These are phyloP conservation scores for Macrophomina phaseolina DNA, from an alignment of 2,329 filamentous ascomycete genomes.

Conservation along the genomic window DNA sequence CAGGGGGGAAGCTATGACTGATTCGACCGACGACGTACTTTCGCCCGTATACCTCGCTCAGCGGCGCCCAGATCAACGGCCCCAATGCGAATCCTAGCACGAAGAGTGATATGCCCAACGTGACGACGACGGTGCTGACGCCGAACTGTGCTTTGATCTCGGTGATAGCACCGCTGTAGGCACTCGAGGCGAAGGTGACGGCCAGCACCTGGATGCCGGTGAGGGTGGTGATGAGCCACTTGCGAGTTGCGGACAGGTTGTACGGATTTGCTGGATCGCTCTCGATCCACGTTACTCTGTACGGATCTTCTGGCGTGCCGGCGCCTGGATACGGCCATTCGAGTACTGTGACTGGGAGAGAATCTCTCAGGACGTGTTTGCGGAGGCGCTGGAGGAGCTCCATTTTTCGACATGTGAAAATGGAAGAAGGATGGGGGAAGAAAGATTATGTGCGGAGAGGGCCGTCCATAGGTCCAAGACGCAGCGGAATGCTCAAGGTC, in stretches of 20 bases:
- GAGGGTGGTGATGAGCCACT: constrained; percentile 41
- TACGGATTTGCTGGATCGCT: constrained; percentile 54
- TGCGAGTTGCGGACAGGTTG: constrained; percentile 45
- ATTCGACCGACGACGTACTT: constrained; percentile 56
- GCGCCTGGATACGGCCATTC: constrained; percentile 50
- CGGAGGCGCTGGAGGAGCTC: no score
- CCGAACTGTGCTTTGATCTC: constrained; percentile 37
- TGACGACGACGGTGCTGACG: constrained; percentile 47
- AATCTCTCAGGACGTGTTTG: no score
- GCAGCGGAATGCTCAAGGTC: no score
- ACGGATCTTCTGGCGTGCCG: constrained; percentile 53
- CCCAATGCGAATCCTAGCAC: constrained; percentile 51
- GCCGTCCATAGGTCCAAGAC: no score
- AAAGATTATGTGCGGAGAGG: no score
- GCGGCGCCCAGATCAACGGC: constrained; percentile 42
- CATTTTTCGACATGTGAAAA: no score
- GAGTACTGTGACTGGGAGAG: constrained; percentile 30
- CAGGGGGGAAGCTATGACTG: constrained; percentile 12
- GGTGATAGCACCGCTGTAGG: neutral
- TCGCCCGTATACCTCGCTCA: neutral
- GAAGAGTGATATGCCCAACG: constrained; percentile 50
- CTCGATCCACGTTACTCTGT: constrained; percentile 53
- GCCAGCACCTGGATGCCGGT: neutral
- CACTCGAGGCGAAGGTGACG: neutral
- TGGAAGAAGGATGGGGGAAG: no score